These are phyloP conservation scores for Parascedosporium putredinis DNA, from an alignment of 2,329 filamentous ascomycete species.

Conservation along the genomic window DNA sequence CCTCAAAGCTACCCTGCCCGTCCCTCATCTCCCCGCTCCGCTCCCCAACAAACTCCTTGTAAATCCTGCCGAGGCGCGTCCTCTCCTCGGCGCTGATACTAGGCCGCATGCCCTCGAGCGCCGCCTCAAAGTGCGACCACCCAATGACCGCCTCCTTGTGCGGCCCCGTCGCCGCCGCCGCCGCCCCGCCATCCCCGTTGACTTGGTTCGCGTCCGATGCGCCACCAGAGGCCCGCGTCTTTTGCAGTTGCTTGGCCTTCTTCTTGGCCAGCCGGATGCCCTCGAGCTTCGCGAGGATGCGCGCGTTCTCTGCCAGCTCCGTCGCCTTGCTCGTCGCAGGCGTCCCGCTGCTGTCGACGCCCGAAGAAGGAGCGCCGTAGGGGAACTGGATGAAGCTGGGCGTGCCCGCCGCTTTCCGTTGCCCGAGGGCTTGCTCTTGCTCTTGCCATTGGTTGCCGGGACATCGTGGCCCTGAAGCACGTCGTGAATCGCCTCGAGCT, in stretches of 20 bases:
- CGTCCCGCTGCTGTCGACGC: slow-evolving; percentile 21
- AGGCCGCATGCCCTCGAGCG: slow-evolving; percentile 64
- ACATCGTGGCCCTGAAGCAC: slow-evolving; percentile 55
- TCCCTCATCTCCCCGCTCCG: slow-evolving; percentile 92
- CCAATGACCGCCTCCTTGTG: slow-evolving; percentile 66
- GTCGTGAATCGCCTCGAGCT: slow-evolving; percentile 94
- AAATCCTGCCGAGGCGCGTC: slow-evolving; percentile 66
- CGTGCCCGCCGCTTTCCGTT: slow-evolving; percentile 18
- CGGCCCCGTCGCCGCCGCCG: slow-evolving; percentile 22
- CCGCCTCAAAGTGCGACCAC: slow-evolving; percentile 74
- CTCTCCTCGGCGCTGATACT: slow-evolving; percentile 76
- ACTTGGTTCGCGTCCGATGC: slow-evolving; percentile 11
- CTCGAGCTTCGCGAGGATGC: slow-evolving; percentile 72
- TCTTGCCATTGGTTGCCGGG: slow-evolving; percentile 20
- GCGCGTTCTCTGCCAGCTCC: slow-evolving; percentile 62
- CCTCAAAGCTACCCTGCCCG: slow-evolving; percentile 82
- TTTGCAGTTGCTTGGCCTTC: slow-evolving; percentile 24
- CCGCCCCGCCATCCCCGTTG: slow-evolving; percentile 15
- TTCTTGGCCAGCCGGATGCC: slow-evolving; percentile 64
- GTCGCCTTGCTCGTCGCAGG: slow-evolving; percentile 36
- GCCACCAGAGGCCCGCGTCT: slow-evolving; percentile 7
- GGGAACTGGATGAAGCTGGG: slow-evolving; percentile 72
- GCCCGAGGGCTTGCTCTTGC: slow-evolving; percentile 19
- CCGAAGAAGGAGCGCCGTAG: slow-evolving; percentile 50
- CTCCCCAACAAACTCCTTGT: slow-evolving; percentile 84